A percentile compares a stretch with the other conserved stretches of the same genome.
Conservation (phyloP, 192 early-diverging fungal genomes). For the Spinellus fusiger region DNA sequence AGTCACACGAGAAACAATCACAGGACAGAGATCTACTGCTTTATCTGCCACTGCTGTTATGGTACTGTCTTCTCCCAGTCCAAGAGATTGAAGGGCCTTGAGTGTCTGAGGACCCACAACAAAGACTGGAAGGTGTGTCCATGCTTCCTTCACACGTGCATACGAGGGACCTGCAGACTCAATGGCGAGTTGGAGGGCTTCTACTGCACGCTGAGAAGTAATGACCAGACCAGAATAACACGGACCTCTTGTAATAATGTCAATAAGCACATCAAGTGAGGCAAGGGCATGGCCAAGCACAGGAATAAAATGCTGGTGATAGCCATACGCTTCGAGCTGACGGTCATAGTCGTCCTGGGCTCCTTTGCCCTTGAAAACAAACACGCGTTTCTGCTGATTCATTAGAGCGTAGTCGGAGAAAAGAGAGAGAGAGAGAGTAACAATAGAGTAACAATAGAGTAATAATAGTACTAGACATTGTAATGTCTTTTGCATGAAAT, state of each 20-base stretch:
- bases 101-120: constrained; percentile 42
- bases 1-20: constrained; percentile 18
- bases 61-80: neutral
- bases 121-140: constrained; percentile 34
- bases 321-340: neutral
- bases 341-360: constrained; percentile 10
- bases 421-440: too few species aligned
- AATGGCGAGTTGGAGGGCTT: constrained; percentile 26
- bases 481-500: too few species aligned
- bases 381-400: constrained; percentile 3
- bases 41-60: constrained; percentile 28
- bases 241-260: constrained; percentile 16
- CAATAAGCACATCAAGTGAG: constrained; percentile 5
- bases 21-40: constrained; percentile 31
- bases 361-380: constrained; percentile 23
- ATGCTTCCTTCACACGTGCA: neutral
- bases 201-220: constrained; percentile 38
- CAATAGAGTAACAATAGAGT: too few species aligned
- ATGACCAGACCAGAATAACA: constrained; percentile 21
- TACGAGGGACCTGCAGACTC: neutral
- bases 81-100: constrained; percentile 8
- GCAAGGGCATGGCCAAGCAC: constrained; percentile 13
- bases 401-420: too few species aligned
- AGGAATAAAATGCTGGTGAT: constrained; percentile 20
- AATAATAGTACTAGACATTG: too few species aligned